phyloP scores from a whole-genome alignment of 768 basidiomycete species.

The Boletus huronensis region DNA sequence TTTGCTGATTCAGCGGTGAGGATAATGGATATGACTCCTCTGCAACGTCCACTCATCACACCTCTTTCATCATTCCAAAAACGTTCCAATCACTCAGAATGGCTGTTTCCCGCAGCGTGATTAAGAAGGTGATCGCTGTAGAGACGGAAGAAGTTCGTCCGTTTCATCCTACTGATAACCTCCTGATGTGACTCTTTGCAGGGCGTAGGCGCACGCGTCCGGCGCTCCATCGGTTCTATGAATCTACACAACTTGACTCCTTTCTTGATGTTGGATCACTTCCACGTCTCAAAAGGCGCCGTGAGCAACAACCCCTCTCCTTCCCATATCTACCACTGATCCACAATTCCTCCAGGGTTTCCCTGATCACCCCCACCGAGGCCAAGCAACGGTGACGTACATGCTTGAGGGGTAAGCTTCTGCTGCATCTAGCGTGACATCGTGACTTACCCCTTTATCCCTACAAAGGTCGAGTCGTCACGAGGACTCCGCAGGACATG shows the following conservation, averaged over 20 bases:
- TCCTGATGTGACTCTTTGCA: slow-evolving; percentile 30
- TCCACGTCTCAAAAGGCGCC: slow-evolving; percentile 65
- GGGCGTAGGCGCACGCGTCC: slow-evolving; percentile 81
- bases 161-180: not conserved
- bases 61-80: not conserved
- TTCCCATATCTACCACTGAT: not conserved
- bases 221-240: slow-evolving; percentile 80
- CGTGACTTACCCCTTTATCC: not conserved
- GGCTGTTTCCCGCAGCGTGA: slow-evolving; percentile 57
- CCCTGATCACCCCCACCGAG: slow-evolving; percentile 91
- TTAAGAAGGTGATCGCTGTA: slow-evolving; percentile 73
- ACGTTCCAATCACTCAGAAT: slow-evolving; percentile 18
- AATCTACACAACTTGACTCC: slow-evolving; percentile 78
- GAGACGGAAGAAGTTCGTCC: slow-evolving; percentile 63
- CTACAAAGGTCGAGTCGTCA: slow-evolving; percentile 63
- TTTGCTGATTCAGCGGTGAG: slow-evolving; percentile 12
- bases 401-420: slow-evolving; percentile 70
- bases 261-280: slow-evolving; percentile 89
- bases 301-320: slow-evolving; percentile 38
- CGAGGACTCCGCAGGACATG: slow-evolving; percentile 89
- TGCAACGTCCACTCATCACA: no score
- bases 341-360: slow-evolving; percentile 56
- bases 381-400: slow-evolving; percentile 86
- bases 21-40: no score
- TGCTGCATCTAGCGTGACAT: not conserved